phyloP scores from a whole-genome alignment of 2,329 filamentous ascomycete species.

The Alternaria gaisen region DNA sequence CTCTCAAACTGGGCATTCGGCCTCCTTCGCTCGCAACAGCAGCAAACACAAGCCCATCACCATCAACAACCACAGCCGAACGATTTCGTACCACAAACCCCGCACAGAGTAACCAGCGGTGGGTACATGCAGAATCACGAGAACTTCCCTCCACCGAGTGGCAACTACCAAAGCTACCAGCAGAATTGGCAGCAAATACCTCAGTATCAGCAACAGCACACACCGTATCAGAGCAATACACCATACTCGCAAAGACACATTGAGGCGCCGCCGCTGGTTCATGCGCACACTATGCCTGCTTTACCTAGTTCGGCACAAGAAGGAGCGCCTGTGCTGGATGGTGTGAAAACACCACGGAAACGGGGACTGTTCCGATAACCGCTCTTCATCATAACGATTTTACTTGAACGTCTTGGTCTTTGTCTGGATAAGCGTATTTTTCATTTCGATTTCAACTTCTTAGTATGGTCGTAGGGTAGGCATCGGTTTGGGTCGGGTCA shows the following conservation, averaged over 20 bases:
- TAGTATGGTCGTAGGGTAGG: neutral
- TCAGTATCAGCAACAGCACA: constrained; percentile 13
- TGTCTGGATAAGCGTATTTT: neutral
- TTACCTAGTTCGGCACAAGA: constrained; percentile 25
- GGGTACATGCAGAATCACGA: neutral
- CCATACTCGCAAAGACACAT: constrained; percentile 25
- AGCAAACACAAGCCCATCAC: constrained; percentile 15
- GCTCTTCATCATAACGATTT: neutral
- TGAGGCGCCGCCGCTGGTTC: constrained; percentile 31
- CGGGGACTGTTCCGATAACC: constrained; percentile 27
- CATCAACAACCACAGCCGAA: constrained; percentile 22
- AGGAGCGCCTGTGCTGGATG: constrained; percentile 12
- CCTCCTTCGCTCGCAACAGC: constrained; percentile 58
- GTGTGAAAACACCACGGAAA: constrained; percentile 30
- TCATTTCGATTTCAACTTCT: neutral
- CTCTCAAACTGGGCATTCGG: constrained; percentile 69
- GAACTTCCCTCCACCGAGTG: neutral
- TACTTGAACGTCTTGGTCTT: neutral
- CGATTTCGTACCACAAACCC: constrained; percentile 43
- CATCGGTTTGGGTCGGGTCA: neutral
- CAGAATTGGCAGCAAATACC: constrained; percentile 26
- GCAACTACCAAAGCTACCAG: constrained; percentile 19
- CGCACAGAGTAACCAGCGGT: constrained; percentile 29
- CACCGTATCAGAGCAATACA: constrained; percentile 29
- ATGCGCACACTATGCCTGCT: constrained; percentile 42